phyloP scores from a whole-genome alignment of 805 yeast species.

The Saturnispora silvae region DNA sequence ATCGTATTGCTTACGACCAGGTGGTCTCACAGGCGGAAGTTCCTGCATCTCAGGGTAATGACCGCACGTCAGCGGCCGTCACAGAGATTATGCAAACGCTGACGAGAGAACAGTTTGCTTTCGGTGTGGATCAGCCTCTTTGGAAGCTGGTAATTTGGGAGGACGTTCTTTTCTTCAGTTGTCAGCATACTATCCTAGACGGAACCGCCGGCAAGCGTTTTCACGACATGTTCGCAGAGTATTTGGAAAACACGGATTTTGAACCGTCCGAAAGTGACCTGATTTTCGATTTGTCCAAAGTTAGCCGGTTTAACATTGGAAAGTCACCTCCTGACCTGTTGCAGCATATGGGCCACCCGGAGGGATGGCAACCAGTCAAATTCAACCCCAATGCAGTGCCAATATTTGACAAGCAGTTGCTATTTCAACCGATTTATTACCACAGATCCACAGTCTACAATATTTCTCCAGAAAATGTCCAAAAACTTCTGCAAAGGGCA shows the following conservation, averaged over 20 bases:
- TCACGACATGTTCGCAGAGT: background rate
- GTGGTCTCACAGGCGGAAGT: too few species aligned
- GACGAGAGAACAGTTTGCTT: background rate
- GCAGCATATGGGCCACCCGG: background rate
- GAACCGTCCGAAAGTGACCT: too few species aligned
- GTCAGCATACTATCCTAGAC: slow-evolving; percentile 3
- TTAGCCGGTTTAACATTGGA: too few species aligned
- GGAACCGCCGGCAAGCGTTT: background rate
- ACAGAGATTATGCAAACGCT: background rate
- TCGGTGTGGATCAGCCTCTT: background rate
- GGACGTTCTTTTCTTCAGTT: background rate
- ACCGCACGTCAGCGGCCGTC: background rate
- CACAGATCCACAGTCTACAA: slow-evolving; percentile 5
- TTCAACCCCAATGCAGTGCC: background rate
- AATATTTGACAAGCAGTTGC: background rate
- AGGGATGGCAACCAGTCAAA: background rate
- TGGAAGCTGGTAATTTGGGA: background rate
- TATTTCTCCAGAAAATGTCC: background rate
- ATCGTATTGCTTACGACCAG: background rate
- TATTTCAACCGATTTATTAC: slow-evolving; percentile 2
- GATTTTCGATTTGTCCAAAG: too few species aligned
- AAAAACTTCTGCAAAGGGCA: background rate
- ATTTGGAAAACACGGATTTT: background rate
- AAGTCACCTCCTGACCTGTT: background rate
- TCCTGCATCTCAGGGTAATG: background rate